phyloP scores from a whole-genome alignment of 192 early-diverging fungal genomes.

The Entomortierella beljakovae region DNA sequence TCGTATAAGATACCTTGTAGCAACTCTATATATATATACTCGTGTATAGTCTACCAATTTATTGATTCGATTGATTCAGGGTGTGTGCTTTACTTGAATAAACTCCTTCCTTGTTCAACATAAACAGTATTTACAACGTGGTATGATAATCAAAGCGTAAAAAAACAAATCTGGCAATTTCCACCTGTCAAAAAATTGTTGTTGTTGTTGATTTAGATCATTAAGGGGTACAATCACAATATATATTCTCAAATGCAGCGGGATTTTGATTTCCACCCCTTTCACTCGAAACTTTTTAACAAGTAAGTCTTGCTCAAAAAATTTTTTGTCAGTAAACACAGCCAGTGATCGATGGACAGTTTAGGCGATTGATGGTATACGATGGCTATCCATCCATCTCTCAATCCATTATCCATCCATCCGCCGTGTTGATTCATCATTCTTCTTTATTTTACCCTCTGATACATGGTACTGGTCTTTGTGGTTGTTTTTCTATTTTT shows the following conservation, averaged over 20 bases:
- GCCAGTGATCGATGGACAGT: not conserved
- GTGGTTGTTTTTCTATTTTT: not conserved
- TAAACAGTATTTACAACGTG: too few relatives aligned
- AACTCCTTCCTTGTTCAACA: too few relatives aligned
- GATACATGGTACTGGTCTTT: not conserved
- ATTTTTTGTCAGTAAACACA: slow-evolving; percentile 1
- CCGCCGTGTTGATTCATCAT: not conserved
- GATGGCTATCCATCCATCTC: slow-evolving; percentile 16
- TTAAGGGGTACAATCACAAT: slow-evolving; percentile 10
- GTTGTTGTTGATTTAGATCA: not conserved
- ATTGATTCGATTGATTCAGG: too few relatives aligned
- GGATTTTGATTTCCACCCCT: slow-evolving; percentile 13
- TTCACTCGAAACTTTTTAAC: slow-evolving; percentile 37
- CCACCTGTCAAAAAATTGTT: not conserved
- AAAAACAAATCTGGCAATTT: not conserved
- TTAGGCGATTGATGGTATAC: not conserved
- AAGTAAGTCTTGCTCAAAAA: slow-evolving; percentile 33
- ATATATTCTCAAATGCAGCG: not conserved
- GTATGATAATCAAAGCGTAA: not conserved
- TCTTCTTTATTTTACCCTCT: not conserved
- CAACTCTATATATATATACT: not conserved
- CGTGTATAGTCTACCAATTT: not conserved
- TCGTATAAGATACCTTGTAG: slow-evolving; percentile 48
- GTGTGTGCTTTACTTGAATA: too few relatives aligned
- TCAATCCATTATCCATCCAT: slow-evolving; percentile 24